These are phyloP conservation scores for Ophiostoma novo-ulmi DNA, from an alignment of 2,329 filamentous ascomycete genomes.

Conservation along the genomic window DNA sequence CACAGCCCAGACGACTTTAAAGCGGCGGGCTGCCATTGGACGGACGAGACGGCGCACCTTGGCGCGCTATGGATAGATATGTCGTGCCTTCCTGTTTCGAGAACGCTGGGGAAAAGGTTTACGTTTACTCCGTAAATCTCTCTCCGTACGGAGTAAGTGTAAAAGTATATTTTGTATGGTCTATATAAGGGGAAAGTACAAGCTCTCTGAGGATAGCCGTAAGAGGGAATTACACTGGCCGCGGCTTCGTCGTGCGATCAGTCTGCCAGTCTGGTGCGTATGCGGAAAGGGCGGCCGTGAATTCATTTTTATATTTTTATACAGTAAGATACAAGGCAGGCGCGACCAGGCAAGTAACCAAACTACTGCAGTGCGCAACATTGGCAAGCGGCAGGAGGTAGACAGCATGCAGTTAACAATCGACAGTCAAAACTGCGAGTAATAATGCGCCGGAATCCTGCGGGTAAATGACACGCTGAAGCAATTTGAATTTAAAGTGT, in stretches of 20 bases:
- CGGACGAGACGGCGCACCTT: conserved; percentile 15
- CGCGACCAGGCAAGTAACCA: background rate
- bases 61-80: conserved; percentile 6
- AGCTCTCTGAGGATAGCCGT: background rate
- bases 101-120: conserved; percentile 3
- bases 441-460: conserved; percentile 20
- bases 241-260: background rate
- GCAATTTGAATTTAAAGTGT: conserved; percentile 8
- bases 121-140: background rate
- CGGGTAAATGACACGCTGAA: conserved; percentile 21
- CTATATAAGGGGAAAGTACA: background rate
- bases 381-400: background rate
- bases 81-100: background rate
- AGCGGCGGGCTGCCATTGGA: conserved; percentile 20
- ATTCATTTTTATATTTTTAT: background rate
- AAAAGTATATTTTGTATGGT: background rate
- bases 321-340: background rate
- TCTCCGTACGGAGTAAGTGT: conserved; percentile 2
- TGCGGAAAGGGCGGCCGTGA: background rate
- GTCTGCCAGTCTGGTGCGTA: no score
- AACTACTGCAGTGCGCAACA: background rate
- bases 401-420: no score
- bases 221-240: background rate
- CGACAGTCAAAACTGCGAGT: conserved; percentile 19
- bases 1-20: conserved; percentile 11